These are phyloP conservation scores for Didymosphaeria variabile DNA, from an alignment of 2,329 filamentous ascomycete genomes.

Conservation along the genomic window DNA sequence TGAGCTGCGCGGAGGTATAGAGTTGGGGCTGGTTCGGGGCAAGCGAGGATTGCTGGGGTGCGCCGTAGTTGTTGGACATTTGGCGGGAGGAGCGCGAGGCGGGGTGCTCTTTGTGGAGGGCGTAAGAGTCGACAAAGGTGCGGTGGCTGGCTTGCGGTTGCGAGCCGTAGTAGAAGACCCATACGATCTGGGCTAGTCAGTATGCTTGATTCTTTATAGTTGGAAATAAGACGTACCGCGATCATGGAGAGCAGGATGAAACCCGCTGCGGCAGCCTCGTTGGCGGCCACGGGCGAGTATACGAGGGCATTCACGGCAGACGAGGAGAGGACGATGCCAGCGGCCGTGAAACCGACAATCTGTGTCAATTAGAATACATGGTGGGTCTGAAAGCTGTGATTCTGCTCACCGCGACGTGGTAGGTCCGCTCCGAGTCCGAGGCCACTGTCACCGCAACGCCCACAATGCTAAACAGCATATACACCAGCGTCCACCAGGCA, in stretches of 20 bases:
- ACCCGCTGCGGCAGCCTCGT: constrained; percentile 88
- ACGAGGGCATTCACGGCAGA: constrained; percentile 87
- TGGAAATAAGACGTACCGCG: constrained; percentile 67
- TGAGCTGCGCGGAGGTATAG: constrained; percentile 96
- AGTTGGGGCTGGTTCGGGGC: constrained; percentile 83
- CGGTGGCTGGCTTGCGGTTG: constrained; percentile 85
- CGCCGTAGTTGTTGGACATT: constrained; percentile 77
- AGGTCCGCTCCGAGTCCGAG: constrained; percentile 84
- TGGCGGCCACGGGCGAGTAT: constrained; percentile 75
- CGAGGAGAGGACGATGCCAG: constrained; percentile 84
- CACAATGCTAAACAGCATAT: constrained; percentile 82
- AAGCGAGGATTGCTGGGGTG: constrained; percentile 76
- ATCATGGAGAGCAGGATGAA: constrained; percentile 96
- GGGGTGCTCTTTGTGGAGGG: constrained; percentile 83
- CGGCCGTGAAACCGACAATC: constrained; percentile 85
- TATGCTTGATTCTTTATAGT: neutral
- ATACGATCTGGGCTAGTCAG: constrained; percentile 74
- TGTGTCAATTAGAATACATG: constrained; percentile 46
- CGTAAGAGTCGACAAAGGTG: constrained; percentile 94
- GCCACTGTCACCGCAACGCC: constrained; percentile 85
- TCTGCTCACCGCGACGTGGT: constrained; percentile 79
- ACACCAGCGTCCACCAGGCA: constrained; percentile 90
- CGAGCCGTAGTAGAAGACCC: constrained; percentile 99
- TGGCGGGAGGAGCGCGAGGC: constrained; percentile 70
- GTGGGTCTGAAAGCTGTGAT: neutral